phyloP scores from a whole-genome alignment of 208 protist species.

The Spongospora subterranea region DNA sequence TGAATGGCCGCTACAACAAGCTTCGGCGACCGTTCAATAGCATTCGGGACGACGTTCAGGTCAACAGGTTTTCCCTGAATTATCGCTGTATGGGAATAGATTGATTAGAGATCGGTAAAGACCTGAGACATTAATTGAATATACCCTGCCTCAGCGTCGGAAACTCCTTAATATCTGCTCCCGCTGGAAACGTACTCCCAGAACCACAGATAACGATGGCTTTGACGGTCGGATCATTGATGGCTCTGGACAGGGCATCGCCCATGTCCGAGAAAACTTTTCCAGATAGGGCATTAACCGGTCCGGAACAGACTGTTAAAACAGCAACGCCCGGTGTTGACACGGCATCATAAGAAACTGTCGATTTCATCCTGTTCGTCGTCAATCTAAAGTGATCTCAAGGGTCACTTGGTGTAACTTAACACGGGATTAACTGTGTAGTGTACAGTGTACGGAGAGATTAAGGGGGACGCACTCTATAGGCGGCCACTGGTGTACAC shows the following conservation, averaged over 20 bases:
- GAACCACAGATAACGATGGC: constrained; percentile 51
- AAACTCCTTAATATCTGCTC: constrained; percentile 52
- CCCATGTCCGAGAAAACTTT: neutral
- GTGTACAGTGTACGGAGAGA: no score
- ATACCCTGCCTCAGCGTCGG: neutral
- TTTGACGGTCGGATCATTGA: neutral
- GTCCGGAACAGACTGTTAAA: neutral
- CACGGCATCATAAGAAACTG: constrained; percentile 49
- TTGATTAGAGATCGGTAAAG: neutral
- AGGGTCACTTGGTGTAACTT: no score
- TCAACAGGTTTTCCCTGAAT: neutral
- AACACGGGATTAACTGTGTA: no score
- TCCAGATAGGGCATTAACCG: constrained; percentile 26
- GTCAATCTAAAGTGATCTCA: no score
- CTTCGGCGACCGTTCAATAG: constrained; percentile 60
- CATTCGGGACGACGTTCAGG: constrained; percentile 29
- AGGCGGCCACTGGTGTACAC: no score
- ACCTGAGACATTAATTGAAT: neutral
- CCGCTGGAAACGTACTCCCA: constrained; percentile 52
- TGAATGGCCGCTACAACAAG: constrained; percentile 90
- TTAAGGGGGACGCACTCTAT: no score
- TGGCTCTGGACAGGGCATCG: neutral
- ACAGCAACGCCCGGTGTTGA: neutral
- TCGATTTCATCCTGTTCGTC: neutral
- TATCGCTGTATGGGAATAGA: neutral